phyloP scores from a whole-genome alignment of 78 protist genomes.

The Planoprotostelium fungivorum region DNA sequence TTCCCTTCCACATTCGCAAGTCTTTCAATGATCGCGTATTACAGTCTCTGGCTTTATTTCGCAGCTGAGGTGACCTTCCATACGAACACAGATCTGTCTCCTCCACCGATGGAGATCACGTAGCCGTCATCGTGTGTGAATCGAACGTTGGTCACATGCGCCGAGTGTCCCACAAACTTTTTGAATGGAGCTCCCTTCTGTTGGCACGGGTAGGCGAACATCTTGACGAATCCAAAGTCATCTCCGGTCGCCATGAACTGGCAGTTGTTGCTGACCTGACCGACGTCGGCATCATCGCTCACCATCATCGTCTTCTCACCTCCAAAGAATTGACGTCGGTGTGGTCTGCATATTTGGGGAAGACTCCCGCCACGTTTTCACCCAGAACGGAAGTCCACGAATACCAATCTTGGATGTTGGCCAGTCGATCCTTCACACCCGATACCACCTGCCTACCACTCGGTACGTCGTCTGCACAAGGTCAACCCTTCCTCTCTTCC shows the following conservation, averaged over 20 bases:
- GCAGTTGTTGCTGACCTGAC: background rate
- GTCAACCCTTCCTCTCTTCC: background rate
- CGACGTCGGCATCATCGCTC: background rate
- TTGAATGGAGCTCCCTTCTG: background rate
- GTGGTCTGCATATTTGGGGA: slow-evolving; percentile 4
- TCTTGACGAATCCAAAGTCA: slow-evolving; percentile 44
- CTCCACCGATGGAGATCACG: slow-evolving; percentile 54
- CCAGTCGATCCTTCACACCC: background rate
- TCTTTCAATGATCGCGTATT: too few species aligned
- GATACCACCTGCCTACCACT: background rate
- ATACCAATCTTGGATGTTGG: background rate
- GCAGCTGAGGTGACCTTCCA: too few species aligned
- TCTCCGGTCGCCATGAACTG: slow-evolving; percentile 58
- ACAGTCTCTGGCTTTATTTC: too few species aligned
- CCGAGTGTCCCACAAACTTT: slow-evolving; percentile 29
- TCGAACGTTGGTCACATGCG: slow-evolving; percentile 45
- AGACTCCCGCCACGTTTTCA: slow-evolving; percentile 2
- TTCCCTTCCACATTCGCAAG: too few species aligned
- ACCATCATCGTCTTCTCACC: background rate
- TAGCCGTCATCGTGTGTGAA: slow-evolving; percentile 4
- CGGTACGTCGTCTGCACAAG: background rate
- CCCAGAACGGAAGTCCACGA: background rate
- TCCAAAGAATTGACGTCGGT: slow-evolving; percentile 24
- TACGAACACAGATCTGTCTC: slow-evolving; percentile 26
- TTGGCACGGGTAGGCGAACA: slow-evolving; percentile 50